Conservation (phyloP, 2,329 filamentous ascomycete species). For the Nemania sp. region DNA sequence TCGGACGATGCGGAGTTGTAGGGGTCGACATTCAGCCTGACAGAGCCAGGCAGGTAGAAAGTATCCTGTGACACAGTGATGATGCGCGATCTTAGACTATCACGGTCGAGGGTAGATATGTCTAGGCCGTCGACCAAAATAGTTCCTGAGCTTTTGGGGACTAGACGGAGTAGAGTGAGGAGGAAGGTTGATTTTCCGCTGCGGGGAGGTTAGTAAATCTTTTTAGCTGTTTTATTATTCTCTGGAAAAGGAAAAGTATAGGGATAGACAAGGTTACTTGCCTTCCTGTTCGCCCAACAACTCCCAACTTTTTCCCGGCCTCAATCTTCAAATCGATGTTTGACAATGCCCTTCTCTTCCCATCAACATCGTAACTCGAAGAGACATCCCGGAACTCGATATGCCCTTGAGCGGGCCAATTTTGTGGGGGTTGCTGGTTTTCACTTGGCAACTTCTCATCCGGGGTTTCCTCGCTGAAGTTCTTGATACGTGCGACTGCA, state of each 20-base stretch:
- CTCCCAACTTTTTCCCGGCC: too few species aligned
- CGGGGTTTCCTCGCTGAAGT: not conserved
- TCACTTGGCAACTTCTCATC: not conserved
- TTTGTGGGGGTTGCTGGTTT: not conserved
- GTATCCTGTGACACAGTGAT: not conserved
- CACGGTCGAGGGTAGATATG: not conserved
- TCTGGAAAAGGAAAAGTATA: too few species aligned
- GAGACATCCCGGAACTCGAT: not conserved
- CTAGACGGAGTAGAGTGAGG: not conserved
- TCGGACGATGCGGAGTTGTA: not conserved
- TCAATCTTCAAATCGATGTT: too few species aligned
- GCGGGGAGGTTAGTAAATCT: not conserved
- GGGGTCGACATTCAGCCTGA: not conserved
- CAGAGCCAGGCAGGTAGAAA: not conserved
- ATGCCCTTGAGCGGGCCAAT: not conserved
- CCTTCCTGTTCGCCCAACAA: too few species aligned
- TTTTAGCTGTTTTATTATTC: too few species aligned
- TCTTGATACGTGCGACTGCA: not conserved
- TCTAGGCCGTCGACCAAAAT: not conserved
- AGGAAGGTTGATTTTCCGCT: not conserved
- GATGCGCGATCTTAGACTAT: not conserved
- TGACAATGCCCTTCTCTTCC: too few species aligned
- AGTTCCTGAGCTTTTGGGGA: not conserved
- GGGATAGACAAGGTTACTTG: too few species aligned
- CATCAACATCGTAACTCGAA: not conserved